phyloP scores from a whole-genome alignment of 208 protist genomes.

The Lotmaria passim region DNA sequence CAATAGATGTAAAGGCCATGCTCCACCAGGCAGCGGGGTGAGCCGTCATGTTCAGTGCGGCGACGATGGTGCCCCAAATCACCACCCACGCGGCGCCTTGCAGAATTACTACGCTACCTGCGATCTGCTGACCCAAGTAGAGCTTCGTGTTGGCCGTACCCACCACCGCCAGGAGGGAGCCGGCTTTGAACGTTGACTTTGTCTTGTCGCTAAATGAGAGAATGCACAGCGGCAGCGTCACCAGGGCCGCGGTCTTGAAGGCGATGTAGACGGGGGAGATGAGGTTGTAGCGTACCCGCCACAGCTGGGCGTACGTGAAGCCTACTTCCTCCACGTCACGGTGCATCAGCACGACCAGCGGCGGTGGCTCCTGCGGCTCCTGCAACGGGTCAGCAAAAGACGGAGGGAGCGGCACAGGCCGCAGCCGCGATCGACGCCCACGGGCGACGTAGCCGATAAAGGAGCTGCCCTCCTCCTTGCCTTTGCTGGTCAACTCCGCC shows the following conservation, averaged over 20 bases:
- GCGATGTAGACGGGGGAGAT: slow-evolving; percentile 40
- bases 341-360: slow-evolving; percentile 23
- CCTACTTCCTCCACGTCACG: slow-evolving; percentile 38
- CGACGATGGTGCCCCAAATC: slow-evolving; percentile 45
- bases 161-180: slow-evolving; percentile 33
- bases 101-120: slow-evolving; percentile 20
- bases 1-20: slow-evolving; percentile 37
- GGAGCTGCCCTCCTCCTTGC: slow-evolving; percentile 6
- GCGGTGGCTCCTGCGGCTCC: slow-evolving; percentile 20
- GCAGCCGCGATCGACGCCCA: slow-evolving; percentile 19
- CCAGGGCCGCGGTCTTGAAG: slow-evolving; percentile 26
- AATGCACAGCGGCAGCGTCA: slow-evolving; percentile 37
- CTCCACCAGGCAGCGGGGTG: slow-evolving; percentile 54
- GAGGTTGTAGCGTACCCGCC: slow-evolving; percentile 21
- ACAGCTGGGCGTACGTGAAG: slow-evolving; percentile 25
- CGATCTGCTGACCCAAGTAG: slow-evolving; percentile 53
- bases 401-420: background rate
- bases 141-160: slow-evolving; percentile 41
- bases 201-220: slow-evolving; percentile 26
- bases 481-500: background rate
- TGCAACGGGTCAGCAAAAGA: slow-evolving; percentile 7
- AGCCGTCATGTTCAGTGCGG: slow-evolving; percentile 15
- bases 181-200: slow-evolving; percentile 29
- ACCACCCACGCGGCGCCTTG: slow-evolving; percentile 43
- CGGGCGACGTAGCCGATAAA: slow-evolving; percentile 18